phyloP scores from a whole-genome alignment of 306 rosid species.

The Mimosa pudica region DNA sequence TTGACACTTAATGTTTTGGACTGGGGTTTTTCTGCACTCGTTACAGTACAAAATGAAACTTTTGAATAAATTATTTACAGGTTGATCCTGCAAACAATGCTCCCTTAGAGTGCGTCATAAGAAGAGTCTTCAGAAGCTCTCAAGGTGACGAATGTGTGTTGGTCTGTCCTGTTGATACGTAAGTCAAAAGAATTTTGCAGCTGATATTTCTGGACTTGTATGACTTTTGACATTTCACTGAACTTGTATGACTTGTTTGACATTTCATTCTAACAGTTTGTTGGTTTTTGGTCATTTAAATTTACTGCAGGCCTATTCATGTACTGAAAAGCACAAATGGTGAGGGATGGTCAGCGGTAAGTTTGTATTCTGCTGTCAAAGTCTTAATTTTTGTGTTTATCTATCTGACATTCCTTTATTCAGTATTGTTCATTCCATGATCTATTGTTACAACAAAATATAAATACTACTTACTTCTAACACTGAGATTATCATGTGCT shows the following conservation, averaged over 20 bases:
- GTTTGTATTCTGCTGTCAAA: constrained; percentile 41
- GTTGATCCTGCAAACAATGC: constrained; percentile 73
- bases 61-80: constrained; percentile 51
- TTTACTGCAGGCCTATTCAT: constrained; percentile 74
- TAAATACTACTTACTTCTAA: not conserved
- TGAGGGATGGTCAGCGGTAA: constrained; percentile 82
- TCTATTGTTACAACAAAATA: not conserved
- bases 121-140: constrained; percentile 87
- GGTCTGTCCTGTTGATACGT: constrained; percentile 91
- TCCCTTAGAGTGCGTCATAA: constrained; percentile 81
- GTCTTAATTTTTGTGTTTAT: constrained; percentile 32
- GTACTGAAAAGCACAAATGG: constrained; percentile 73
- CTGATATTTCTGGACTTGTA: not conserved
- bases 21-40: not conserved
- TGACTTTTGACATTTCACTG: constrained; percentile 11
- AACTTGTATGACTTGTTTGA: not conserved
- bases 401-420: constrained; percentile 9
- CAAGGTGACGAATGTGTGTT: constrained; percentile 78
- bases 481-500: constrained; percentile 2
- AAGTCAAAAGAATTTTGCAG: constrained; percentile 39
- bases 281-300: constrained; percentile 20
- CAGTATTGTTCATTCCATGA: not conserved
- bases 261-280: constrained; percentile 16
- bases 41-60: constrained; percentile 1
- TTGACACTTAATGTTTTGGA: not conserved